Evolutionary conservation across 306 rosid species (phyloP).

Genomic region (Casuarina equisetifolia): DNA sequence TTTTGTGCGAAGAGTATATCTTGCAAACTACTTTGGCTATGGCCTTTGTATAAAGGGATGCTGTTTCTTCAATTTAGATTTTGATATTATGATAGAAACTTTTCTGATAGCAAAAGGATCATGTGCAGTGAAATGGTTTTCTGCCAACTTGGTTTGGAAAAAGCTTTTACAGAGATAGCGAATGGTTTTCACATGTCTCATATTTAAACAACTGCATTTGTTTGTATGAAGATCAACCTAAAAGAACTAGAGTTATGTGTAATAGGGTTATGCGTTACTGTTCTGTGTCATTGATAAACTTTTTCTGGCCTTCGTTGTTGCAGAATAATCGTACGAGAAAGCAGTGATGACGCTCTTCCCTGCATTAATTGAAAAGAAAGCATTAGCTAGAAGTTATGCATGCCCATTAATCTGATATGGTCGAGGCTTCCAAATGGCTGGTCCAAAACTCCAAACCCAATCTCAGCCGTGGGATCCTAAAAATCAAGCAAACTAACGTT

Average conservation of each 20-base stretch:
- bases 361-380: slow-evolving; percentile 35
- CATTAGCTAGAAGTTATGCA: background rate
- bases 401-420: too few relatives aligned
- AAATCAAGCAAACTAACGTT: too few relatives aligned
- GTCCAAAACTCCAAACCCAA: too few relatives aligned
- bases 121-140: background rate
- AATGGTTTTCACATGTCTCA: too few relatives aligned
- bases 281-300: background rate
- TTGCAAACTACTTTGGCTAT: too few relatives aligned
- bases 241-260: background rate
- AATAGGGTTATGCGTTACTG: background rate
- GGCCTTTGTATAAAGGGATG: too few relatives aligned
- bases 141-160: background rate
- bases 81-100: too few relatives aligned
- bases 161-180: background rate
- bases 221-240: background rate
- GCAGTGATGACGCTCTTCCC: slow-evolving; percentile 41
- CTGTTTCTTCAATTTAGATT: too few relatives aligned
- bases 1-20: too few relatives aligned
- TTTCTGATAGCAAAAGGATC: too few relatives aligned
- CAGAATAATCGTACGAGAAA: slow-evolving; percentile 55
- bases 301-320: slow-evolving; percentile 58
- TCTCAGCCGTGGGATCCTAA: too few relatives aligned
- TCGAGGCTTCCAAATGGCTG: too few relatives aligned
- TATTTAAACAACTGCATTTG: background rate